Evolutionary conservation across 2,329 filamentous ascomycete species (phyloP), one percentile per base, ranked within the genome.

Genomic region (Bipolaris bicolor): DNA sequence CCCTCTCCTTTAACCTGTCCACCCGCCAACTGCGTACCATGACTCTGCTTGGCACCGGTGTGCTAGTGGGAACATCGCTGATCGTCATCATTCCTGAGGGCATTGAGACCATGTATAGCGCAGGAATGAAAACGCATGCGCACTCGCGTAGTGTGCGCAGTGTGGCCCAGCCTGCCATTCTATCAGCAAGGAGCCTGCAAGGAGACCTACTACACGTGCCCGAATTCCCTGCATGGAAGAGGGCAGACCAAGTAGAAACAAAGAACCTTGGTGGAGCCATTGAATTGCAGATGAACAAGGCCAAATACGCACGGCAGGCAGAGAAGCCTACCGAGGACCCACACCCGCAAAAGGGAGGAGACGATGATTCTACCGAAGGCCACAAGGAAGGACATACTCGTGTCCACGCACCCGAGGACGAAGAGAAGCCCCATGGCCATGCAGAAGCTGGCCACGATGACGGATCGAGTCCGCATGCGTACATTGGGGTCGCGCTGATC

Each of bases 51-150:
- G 95, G 95, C 51, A 92, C 97, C 76, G 95, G 95, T 43, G 90
- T 99, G 49, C 82, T 99, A 7, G 93, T 99, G 15, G 95, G 95
- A 34, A 98, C 95, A 26, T 94, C 94, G 1, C 84, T 99, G 63
- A 94, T 98, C 63, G 92, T 99, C 31, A 98, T 99, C 72, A 97
- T 99, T 69, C 95, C 95, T 0, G 95, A 99, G 77, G 95, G 95
- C 36, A 89, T 98, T 58, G 93, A 97, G 74, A 94, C 95, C 3
- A 84, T 97, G 55, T 91, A 95, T 66, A 87, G 80, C 65, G 82
- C 85, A 36, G 63, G 61, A 26, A 57, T 60, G 31, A 65, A 69
- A 48, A 62, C 60, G 45, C 68, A 71, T 48, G 60, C 58, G 48
- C 68, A 71, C 43, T 52, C 64, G n/a, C 70, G 67, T 49, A 58